These are phyloP conservation scores for Termitomyces eurrhizus DNA, from an alignment of 768 basidiomycete genomes.

Conservation along the genomic window DNA sequence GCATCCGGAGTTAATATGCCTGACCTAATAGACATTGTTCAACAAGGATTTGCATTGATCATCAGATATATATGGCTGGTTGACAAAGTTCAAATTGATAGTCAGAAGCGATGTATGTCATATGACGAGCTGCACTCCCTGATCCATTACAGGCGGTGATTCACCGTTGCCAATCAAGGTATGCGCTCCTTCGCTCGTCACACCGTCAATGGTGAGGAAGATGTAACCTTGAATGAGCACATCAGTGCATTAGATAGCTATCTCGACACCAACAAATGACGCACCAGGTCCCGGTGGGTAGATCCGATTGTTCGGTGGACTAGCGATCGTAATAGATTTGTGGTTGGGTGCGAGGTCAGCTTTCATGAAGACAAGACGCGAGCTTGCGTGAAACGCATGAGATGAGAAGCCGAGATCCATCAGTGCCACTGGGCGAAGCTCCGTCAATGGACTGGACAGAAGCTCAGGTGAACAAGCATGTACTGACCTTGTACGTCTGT, in stretches of 20 bases:
- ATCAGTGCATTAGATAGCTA: neutral
- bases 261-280: constrained; percentile 9
- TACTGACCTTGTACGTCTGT: constrained; percentile 24
- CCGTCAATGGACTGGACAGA: neutral
- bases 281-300: constrained; percentile 38
- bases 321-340: constrained; percentile 28
- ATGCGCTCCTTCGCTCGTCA: constrained; percentile 32
- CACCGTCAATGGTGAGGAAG: constrained; percentile 27
- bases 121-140: constrained; percentile 21
- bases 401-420: constrained; percentile 40
- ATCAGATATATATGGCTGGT: neutral
- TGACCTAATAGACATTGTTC: neutral
- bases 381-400: constrained; percentile 37
- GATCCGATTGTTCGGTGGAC: constrained; percentile 31
- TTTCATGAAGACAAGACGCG: constrained; percentile 32
- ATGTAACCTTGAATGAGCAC: constrained; percentile 17
- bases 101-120: neutral
- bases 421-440: constrained; percentile 24
- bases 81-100: neutral
- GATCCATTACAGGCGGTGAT: constrained; percentile 32
- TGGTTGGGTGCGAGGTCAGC: constrained; percentile 27
- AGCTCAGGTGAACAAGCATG: neutral
- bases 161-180: constrained; percentile 35
- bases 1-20: too few species aligned
- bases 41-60: too few species aligned